Percentiles rank a stretch among this genome's conserved stretches.
phyloP scores from a whole-genome alignment of 1,284 basidiomycete species.

The Cutaneotrichosporon cyanovorans region DNA sequence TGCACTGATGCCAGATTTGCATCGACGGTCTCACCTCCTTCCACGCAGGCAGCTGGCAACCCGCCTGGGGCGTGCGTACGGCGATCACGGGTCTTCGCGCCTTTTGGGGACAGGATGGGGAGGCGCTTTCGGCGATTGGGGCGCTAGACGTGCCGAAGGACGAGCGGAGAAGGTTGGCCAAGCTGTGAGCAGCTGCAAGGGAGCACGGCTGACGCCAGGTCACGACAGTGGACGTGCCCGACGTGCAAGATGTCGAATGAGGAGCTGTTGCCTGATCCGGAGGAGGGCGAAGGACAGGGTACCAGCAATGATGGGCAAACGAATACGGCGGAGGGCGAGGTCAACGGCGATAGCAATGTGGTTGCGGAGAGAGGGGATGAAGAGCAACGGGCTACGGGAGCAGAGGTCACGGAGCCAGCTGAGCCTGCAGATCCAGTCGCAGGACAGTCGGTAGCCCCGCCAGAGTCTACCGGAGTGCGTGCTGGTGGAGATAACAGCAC shows the following conservation, averaged over 20 bases:
- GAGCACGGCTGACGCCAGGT: slow-evolving; percentile 49
- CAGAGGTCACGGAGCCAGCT: too few species aligned
- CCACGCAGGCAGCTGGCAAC: slow-evolving; percentile 64
- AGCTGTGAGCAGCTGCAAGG: slow-evolving; percentile 54
- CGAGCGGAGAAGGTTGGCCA: slow-evolving; percentile 73
- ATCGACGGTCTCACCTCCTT: slow-evolving; percentile 79
- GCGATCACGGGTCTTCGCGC: slow-evolving; percentile 85
- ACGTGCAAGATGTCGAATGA: slow-evolving; percentile 63
- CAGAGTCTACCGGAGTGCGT: too few species aligned
- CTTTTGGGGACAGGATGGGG: slow-evolving; percentile 82
- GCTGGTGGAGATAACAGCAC: too few species aligned
- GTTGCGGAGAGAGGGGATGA: too few species aligned
- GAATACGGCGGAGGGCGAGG: too few species aligned
- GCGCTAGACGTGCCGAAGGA: slow-evolving; percentile 71
- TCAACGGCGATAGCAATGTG: too few species aligned
- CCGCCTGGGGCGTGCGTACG: slow-evolving; percentile 96
- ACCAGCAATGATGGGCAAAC: too few species aligned
- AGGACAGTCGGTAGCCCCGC: too few species aligned
- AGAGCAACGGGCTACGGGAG: too few species aligned
- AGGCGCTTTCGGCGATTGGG: slow-evolving; percentile 82
- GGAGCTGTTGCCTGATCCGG: slow-evolving; percentile 52
- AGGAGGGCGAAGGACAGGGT: neutral
- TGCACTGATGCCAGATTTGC: slow-evolving; percentile 59
- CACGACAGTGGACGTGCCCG: slow-evolving; percentile 72
- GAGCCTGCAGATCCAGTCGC: neutral